Conservation (phyloP, 495 filamentous ascomycete species). For the Hypoxylon crocopeplum region DNA sequence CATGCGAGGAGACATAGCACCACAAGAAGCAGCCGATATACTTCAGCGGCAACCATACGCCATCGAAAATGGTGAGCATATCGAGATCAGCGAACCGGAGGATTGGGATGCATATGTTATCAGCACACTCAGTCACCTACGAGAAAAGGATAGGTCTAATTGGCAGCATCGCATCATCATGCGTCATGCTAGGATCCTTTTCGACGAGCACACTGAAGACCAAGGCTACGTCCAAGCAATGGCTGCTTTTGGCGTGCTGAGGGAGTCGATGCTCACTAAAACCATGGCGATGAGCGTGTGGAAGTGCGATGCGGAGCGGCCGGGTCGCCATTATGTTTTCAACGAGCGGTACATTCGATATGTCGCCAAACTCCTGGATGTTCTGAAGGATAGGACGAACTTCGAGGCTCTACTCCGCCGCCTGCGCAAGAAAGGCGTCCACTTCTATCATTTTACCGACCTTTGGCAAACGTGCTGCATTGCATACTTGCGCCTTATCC, state of each 20-base stretch:
- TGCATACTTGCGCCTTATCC: conserved; percentile 77
- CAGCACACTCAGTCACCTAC: conserved; percentile 73
- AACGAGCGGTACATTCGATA: conserved; percentile 88
- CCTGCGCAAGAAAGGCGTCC: conserved; percentile 79
- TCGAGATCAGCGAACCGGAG: conserved; percentile 56
- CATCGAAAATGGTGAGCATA: conserved; percentile 43
- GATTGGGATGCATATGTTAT: conserved; percentile 81
- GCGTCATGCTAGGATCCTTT: conserved; percentile 78
- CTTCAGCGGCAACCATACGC: conserved; percentile 55
- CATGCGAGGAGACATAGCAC: conserved; percentile 49
- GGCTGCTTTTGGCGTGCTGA: conserved; percentile 76
- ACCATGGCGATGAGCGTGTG: conserved; percentile 95
- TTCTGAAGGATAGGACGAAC: conserved; percentile 76
- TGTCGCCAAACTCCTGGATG: conserved; percentile 74
- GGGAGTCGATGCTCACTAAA: conserved; percentile 90
- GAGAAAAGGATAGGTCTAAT: conserved; percentile 87
- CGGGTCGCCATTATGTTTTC: conserved; percentile 93
- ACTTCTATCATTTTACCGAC: conserved; percentile 83
- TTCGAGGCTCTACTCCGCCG: conserved; percentile 83
- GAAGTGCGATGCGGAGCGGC: conserved; percentile 91
- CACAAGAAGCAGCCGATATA: conserved; percentile 51
- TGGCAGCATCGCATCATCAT: conserved; percentile 96
- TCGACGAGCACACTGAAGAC: conserved; percentile 50
- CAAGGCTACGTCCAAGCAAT: conserved; percentile 50
- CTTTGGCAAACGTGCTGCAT: conserved; percentile 85